Conservation (phyloP, 495 filamentous ascomycete genomes). For the Cercophora scortea region DNA sequence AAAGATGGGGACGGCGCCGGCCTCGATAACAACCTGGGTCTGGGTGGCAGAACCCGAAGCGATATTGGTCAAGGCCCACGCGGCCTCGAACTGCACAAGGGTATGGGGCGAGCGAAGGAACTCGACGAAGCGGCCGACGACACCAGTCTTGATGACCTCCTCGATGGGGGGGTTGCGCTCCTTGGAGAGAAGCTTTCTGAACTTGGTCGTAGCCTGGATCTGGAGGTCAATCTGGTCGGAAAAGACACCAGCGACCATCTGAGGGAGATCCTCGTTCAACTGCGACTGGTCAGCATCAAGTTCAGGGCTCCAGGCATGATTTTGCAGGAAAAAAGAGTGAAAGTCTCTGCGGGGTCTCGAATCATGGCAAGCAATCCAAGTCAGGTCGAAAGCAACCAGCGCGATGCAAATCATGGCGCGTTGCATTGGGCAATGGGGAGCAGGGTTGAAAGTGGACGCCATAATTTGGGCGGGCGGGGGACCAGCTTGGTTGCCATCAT, state of each 20-base stretch:
- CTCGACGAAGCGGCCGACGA: slow-evolving; percentile 94
- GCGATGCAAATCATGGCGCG: no score
- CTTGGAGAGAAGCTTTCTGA: slow-evolving; percentile 94
- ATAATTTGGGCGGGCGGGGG: background rate
- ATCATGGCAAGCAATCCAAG: no score
- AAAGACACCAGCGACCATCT: slow-evolving; percentile 97
- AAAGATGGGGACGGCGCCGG: slow-evolving; percentile 97
- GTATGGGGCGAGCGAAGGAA: slow-evolving; percentile 98
- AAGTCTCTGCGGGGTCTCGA: no score
- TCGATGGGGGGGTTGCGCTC: slow-evolving; percentile 99
- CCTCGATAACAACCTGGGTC: slow-evolving; percentile 98
- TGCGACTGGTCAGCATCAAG: slow-evolving; percentile 21
- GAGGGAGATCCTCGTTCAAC: slow-evolving; percentile 95
- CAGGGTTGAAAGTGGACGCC: background rate
- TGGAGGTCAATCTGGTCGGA: slow-evolving; percentile 97
- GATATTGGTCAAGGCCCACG: slow-evolving; percentile 99
- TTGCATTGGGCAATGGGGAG: no score
- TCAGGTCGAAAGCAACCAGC: no score
- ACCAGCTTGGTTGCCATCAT: background rate
- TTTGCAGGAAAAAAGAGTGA: background rate
- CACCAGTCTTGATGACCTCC: slow-evolving; percentile 97
- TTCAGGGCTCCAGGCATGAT: background rate
- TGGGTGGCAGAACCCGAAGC: slow-evolving; percentile 94
- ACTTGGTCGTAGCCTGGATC: slow-evolving; percentile 98
- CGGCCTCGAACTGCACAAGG: slow-evolving; percentile 97